Conservation (phyloP, 2,329 filamentous ascomycete genomes). For the Botrytis fabae region DNA sequence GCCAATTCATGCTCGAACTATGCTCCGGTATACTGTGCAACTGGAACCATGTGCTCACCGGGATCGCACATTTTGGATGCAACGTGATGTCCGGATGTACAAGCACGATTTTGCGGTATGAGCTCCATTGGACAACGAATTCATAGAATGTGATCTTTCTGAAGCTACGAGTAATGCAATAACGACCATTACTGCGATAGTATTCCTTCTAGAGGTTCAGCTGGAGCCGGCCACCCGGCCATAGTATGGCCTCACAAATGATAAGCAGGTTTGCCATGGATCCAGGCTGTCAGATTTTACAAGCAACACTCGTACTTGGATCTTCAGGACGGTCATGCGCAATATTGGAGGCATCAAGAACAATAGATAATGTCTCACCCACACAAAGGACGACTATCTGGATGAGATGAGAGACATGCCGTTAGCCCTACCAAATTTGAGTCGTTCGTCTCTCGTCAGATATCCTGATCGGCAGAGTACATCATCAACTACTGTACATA, state of each 20-base stretch:
- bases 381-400: background rate
- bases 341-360: conserved; percentile 7
- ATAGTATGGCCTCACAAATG: conserved; percentile 1
- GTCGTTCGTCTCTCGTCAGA: conserved; percentile 10
- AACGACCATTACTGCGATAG: conserved; percentile 1
- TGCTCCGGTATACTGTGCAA: conserved; percentile 5
- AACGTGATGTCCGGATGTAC: conserved; percentile 16
- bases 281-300: conserved; percentile 15
- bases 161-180: conserved; percentile 17
- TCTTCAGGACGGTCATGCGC: conserved; percentile 23
- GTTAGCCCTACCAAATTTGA: conserved; percentile 9
- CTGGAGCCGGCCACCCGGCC: conserved; percentile 16
- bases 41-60: conserved; percentile 14
- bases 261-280: conserved; percentile 13
- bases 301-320: conserved; percentile 18
- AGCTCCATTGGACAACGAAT: conserved; percentile 4
- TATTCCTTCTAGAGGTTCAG: conserved; percentile 11
- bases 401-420: conserved; percentile 12
- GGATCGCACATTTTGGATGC: conserved; percentile 11
- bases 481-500: conserved; percentile 4
- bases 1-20: conserved; percentile 7
- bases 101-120: conserved; percentile 2
- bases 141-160: background rate
- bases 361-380: conserved; percentile 6
- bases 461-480: conserved; percentile 16